Conservation (phyloP, 768 basidiomycete genomes). For the Mycena chlorophos region DNA sequence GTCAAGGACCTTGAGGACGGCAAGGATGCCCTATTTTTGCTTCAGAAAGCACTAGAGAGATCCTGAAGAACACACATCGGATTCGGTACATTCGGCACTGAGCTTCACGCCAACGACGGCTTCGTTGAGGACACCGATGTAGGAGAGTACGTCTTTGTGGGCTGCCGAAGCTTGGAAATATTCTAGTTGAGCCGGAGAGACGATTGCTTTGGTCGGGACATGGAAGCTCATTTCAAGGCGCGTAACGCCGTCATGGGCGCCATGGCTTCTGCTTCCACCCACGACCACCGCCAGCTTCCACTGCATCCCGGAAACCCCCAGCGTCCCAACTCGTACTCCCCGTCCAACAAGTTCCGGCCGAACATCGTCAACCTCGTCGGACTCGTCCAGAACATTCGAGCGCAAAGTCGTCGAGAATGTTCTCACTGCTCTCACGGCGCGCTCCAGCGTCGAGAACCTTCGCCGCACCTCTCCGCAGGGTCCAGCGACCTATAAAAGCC, state of each 20-base stretch:
- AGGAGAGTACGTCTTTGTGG: conserved; percentile 63
- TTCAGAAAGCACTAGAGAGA: conserved; percentile 6
- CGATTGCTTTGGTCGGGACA: conserved; percentile 68
- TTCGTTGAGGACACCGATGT: conserved; percentile 75
- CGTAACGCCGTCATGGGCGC: not conserved
- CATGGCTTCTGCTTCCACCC: not conserved
- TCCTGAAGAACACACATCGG: conserved; percentile 51
- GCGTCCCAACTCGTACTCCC: not conserved
- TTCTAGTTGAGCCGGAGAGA: conserved; percentile 73
- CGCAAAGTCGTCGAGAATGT: too few relatives aligned
- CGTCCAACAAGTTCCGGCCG: not conserved
- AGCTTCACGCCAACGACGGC: conserved; percentile 77
- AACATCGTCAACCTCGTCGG: too few relatives aligned
- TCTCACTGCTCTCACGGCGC: too few relatives aligned
- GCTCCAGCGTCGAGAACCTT: too few relatives aligned
- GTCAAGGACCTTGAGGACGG: conserved; percentile 65
- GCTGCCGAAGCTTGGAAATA: conserved; percentile 80
- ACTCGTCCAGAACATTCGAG: too few relatives aligned
- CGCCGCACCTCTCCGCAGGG: not conserved
- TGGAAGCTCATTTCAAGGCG: conserved; percentile 38
- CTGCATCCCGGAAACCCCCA: not conserved
- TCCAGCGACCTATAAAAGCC: not conserved
- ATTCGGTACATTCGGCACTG: conserved; percentile 56
- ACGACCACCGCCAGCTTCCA: not conserved
- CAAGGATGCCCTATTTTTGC: conserved; percentile 54